phyloP scores from a whole-genome alignment of 2,329 filamentous ascomycete genomes.

The Phialophora chinensis region DNA sequence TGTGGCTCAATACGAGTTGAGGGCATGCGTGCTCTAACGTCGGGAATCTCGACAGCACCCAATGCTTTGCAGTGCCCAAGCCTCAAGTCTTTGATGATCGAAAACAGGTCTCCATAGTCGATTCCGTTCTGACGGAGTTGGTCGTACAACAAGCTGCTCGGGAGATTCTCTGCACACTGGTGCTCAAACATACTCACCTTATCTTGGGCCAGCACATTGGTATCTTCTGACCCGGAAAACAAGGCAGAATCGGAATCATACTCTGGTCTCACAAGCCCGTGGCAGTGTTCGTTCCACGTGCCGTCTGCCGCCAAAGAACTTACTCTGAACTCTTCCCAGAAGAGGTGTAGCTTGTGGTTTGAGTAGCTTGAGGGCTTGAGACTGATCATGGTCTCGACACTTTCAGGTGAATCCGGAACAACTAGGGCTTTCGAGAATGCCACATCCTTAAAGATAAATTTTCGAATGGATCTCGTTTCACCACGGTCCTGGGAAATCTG shows the following conservation, averaged over 20 bases:
- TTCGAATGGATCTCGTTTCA: neutral
- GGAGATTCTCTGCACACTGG: neutral
- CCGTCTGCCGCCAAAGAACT: neutral
- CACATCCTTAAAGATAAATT: slow-evolving; percentile 1
- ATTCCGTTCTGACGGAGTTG: neutral
- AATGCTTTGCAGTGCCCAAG: neutral
- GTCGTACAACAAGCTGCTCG: neutral
- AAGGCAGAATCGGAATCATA: neutral
- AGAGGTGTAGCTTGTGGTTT: neutral
- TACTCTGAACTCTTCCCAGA: slow-evolving; percentile 2
- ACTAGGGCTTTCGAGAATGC: neutral
- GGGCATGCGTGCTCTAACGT: neutral
- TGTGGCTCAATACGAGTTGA: neutral
- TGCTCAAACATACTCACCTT: neutral
- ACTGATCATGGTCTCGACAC: neutral
- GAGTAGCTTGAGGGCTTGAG: neutral
- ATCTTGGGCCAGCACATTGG: neutral
- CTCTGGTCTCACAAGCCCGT: neutral
- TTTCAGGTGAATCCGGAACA: neutral
- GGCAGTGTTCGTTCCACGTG: neutral
- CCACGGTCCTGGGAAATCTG: neutral
- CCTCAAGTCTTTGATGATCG: neutral
- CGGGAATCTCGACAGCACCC: neutral
- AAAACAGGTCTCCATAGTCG: neutral
- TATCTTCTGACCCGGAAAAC: neutral